phyloP scores from a whole-genome alignment of 805 yeast species.

The Spathaspora girioi region DNA sequence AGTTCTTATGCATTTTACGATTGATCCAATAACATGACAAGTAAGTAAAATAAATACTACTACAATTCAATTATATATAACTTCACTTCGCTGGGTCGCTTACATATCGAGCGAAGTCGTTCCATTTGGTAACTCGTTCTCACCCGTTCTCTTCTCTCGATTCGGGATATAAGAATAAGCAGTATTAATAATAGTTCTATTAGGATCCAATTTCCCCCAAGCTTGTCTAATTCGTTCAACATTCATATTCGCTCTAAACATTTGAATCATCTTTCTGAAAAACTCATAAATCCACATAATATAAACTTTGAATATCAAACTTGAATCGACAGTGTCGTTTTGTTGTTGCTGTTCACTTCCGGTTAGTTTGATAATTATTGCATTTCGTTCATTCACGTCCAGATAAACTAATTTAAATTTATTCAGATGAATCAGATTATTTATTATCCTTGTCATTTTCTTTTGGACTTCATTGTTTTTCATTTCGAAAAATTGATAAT shows the following conservation, averaged over 20 bases:
- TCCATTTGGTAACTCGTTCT: too few relatives aligned
- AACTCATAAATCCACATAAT: slow-evolving; percentile 32
- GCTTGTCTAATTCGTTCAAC: slow-evolving; percentile 36
- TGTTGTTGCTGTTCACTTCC: slow-evolving; percentile 13
- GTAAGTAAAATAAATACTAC: too few relatives aligned
- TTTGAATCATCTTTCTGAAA: slow-evolving; percentile 25
- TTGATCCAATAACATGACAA: too few relatives aligned
- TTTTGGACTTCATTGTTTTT: slow-evolving; percentile 24
- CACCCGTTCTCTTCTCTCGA: not conserved
- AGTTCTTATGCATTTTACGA: too few relatives aligned
- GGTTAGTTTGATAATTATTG: slow-evolving; percentile 23
- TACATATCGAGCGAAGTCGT: too few relatives aligned
- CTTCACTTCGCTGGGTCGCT: too few relatives aligned
- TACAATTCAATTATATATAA: too few relatives aligned
- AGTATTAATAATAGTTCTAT: slow-evolving; percentile 30
- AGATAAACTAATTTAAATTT: slow-evolving; percentile 29
- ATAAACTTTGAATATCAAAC: slow-evolving; percentile 17
- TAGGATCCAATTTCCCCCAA: slow-evolving; percentile 40
- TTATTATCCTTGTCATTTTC: slow-evolving; percentile 23
- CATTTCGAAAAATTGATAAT: slow-evolving; percentile 22
- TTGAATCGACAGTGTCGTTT: not conserved
- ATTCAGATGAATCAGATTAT: slow-evolving; percentile 23
- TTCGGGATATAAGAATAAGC: slow-evolving; percentile 29
- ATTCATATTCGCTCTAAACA: slow-evolving; percentile 39
- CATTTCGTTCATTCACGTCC: slow-evolving; percentile 24